Evolutionary conservation across 169 alveolate species (phyloP).

Genomic region (Cryptosporidium felis): DNA sequence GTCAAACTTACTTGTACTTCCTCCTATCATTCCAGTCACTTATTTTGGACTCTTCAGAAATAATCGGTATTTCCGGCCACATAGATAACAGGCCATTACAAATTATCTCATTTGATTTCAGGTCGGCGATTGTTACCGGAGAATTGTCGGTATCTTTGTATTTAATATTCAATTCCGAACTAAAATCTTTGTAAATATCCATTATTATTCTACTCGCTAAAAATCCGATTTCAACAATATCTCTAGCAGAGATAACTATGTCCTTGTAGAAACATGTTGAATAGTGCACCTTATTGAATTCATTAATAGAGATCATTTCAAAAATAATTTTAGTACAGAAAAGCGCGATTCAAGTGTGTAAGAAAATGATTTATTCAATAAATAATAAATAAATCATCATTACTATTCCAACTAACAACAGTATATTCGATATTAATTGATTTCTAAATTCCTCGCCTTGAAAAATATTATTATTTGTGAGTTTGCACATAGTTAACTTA

Average conservation of each 20-base stretch:
- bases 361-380: neutral
- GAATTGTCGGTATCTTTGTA: conserved; percentile 41
- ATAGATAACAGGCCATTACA: conserved; percentile 29
- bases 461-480: neutral
- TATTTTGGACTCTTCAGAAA: conserved; percentile 70
- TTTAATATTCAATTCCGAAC: neutral
- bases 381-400: conserved; percentile 61
- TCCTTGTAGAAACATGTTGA: neutral
- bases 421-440: conserved; percentile 23
- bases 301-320: conserved; percentile 1
- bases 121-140: conserved; percentile 69
- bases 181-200: conserved; percentile 23
- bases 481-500: neutral
- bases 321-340: neutral
- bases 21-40: conserved; percentile 20
- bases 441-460: conserved; percentile 54
- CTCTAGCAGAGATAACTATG: conserved; percentile 15
- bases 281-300: neutral
- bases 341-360: neutral
- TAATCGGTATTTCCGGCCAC: conserved; percentile 72
- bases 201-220: conserved; percentile 38
- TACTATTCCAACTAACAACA: conserved; percentile 45
- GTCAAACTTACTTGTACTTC: conserved; percentile 31
- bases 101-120: conserved; percentile 55
- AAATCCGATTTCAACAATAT: conserved; percentile 41